Evolutionary conservation across 2,329 filamentous ascomycete species (phyloP), one percentile per base, ranked within the genome.

Genomic region (Sclerotinia subarctica): DNA sequence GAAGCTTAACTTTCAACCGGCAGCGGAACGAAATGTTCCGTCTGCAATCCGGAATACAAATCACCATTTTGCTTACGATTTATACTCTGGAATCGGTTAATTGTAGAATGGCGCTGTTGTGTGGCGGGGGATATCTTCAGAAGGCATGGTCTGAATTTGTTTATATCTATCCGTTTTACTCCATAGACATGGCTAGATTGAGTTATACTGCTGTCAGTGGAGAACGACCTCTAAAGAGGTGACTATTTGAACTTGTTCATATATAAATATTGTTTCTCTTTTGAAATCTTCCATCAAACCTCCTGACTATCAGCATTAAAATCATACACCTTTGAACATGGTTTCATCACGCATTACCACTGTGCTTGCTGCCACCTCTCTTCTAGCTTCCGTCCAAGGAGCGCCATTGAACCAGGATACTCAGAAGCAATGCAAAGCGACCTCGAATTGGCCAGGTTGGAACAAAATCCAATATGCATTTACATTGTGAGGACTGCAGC

Each of bases 391-490:
- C 47, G 35, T 63, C 2, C 65, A 67, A 19, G 47, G 65, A 24
- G 56, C 46, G 21, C 32, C 56, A 13, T 29, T 67, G 6, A 17
- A 15, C 8, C 47, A 42, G 15, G 32, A 66, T 35, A 15, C 44
- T n/a, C 56, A 60, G 17, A 67, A 62, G 5, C 51, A 49, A 42
- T 78, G 76, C 62, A 44, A 52, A 29, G 71, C 76, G 6, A 77
- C 74, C 24, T 57, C 68, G 4, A 68, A 75, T 54, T 81, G 79
- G 78, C 74, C 75, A 0, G 79, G 77, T 15, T 81, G 78, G 76
- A 60, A 74, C 7, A 73, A 75, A 46, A 75, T 82, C 69, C 80
- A 81, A 71, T 73, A 81, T 69, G 76, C 79, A 3, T 82, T 82
- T 68, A 76, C 80, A 57, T 82, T 82, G 79, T 82, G 67, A 78